phyloP scores from a whole-genome alignment of 1,139 yeast genomes.

The Scheffersomyces stambukii region DNA sequence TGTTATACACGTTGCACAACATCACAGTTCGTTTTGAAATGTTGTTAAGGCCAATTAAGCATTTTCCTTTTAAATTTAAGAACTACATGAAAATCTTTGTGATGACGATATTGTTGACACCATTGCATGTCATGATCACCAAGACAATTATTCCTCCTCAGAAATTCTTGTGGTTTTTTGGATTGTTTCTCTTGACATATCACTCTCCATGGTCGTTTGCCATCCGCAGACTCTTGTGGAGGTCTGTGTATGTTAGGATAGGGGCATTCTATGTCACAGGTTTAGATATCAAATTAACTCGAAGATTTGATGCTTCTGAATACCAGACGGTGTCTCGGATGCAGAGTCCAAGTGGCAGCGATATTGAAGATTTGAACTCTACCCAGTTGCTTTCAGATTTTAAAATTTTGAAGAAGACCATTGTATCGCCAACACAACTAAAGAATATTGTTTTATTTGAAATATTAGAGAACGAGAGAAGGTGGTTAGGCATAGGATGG shows the following conservation, averaged over 20 bases:
- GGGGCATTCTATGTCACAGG: conserved; percentile 45
- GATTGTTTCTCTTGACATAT: conserved; percentile 42
- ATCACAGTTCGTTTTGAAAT: conserved; percentile 44
- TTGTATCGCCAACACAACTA: conserved; percentile 39
- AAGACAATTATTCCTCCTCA: conserved; percentile 34
- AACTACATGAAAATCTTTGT: conserved; percentile 30
- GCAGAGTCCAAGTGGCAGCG: conserved; percentile 23
- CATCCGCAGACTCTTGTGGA: conserved; percentile 49
- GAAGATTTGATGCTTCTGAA: conserved; percentile 13
- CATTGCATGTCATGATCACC: conserved; percentile 40
- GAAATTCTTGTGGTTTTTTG: conserved; percentile 31
- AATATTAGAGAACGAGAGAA: conserved; percentile 53
- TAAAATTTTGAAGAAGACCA: conserved; percentile 36
- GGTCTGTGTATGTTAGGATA: conserved; percentile 45
- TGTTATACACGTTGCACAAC: conserved; percentile 48
- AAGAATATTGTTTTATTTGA: conserved; percentile 48
- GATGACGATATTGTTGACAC: conserved; percentile 38
- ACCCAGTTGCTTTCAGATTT: conserved; percentile 28
- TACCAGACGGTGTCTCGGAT: conserved; percentile 16
- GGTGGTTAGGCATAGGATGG: conserved; percentile 66
- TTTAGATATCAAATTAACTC: conserved; percentile 27
- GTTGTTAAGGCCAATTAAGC: conserved; percentile 38
- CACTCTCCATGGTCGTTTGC: conserved; percentile 54
- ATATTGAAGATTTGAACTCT: conserved; percentile 16
- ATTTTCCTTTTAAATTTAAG: conserved; percentile 21